Percentiles rank a stretch among this genome's conserved stretches.
Evolutionary conservation across 2,329 filamentous ascomycete species (phyloP).

Genomic region (Didymellaceae sp.): DNA sequence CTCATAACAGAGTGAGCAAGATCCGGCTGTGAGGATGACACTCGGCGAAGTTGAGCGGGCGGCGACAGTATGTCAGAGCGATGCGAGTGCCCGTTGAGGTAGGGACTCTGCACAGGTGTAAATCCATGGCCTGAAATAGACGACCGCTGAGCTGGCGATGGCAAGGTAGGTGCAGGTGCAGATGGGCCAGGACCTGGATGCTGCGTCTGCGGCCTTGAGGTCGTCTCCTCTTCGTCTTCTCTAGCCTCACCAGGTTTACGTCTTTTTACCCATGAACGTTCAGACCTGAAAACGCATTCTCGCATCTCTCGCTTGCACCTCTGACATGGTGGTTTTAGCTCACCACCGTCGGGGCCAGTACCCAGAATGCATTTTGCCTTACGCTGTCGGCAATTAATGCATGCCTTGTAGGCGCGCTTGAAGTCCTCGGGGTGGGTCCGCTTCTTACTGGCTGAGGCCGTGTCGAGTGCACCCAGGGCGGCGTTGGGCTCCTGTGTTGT

Average conservation of each 20-base stretch:
- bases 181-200: slow-evolving; percentile 7
- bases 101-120: slow-evolving; percentile 37
- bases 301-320: slow-evolving; percentile 59
- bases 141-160: slow-evolving; percentile 30
- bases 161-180: slow-evolving; percentile 21
- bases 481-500: slow-evolving; percentile 25
- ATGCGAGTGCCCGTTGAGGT: slow-evolving; percentile 26
- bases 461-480: slow-evolving; percentile 25
- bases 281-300: slow-evolving; percentile 55
- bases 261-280: slow-evolving; percentile 49
- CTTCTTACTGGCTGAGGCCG: slow-evolving; percentile 36
- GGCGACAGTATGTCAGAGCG: slow-evolving; percentile 42
- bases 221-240: slow-evolving; percentile 29
- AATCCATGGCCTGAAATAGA: slow-evolving; percentile 36
- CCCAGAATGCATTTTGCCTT: slow-evolving; percentile 61
- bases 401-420: slow-evolving; percentile 63
- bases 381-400: slow-evolving; percentile 59
- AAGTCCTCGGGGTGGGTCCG: slow-evolving; percentile 52
- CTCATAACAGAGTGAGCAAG: slow-evolving; percentile 53
- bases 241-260: slow-evolving; percentile 41
- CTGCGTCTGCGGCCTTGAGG: slow-evolving; percentile 14
- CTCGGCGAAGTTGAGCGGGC: slow-evolving; percentile 35
- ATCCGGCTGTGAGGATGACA: slow-evolving; percentile 44
- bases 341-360: slow-evolving; percentile 50
- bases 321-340: slow-evolving; percentile 54